These are phyloP conservation scores for Cystobasidiaceae sp. DNA, from an alignment of 1,284 basidiomycete species.

Conservation along the genomic window DNA sequence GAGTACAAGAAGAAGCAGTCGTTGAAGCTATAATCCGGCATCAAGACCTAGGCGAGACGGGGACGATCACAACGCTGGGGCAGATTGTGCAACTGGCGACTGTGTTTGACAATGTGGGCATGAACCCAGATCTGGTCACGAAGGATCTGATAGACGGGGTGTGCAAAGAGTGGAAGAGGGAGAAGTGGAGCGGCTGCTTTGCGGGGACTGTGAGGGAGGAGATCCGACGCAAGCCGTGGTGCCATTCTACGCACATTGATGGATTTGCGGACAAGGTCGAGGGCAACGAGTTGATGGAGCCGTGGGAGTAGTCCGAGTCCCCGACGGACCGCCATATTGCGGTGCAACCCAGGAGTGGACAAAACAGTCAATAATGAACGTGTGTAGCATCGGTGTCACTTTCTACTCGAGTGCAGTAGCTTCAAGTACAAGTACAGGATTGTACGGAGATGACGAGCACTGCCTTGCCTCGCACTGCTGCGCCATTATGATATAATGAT, in stretches of 20 bases:
- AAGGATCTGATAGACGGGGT: slow-evolving; percentile 33
- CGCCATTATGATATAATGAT: no score
- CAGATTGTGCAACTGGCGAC: slow-evolving; percentile 56
- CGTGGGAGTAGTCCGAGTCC: slow-evolving; percentile 10
- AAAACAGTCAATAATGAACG: no score
- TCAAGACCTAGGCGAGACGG: slow-evolving; percentile 58
- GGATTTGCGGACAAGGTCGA: slow-evolving; percentile 18
- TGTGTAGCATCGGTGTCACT: no score
- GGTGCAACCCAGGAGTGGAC: no score
- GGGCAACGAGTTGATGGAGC: slow-evolving; percentile 6
- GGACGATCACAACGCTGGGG: slow-evolving; percentile 56
- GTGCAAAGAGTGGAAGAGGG: slow-evolving; percentile 32
- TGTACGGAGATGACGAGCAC: no score
- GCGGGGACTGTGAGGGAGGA: slow-evolving; percentile 37
- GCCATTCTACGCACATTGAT: slow-evolving; percentile 33
- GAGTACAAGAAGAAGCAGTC: slow-evolving; percentile 57
- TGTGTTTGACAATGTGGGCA: slow-evolving; percentile 46
- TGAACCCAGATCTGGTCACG: slow-evolving; percentile 18
- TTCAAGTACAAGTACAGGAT: no score
- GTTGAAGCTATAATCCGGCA: slow-evolving; percentile 59
- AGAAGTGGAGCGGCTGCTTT: slow-evolving; percentile 40
- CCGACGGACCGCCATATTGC: no score
- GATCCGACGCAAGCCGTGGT: slow-evolving; percentile 34
- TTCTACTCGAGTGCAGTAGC: no score
- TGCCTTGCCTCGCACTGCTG: no score